A percentile compares a stretch with the other conserved stretches of the same genome.
Evolutionary conservation across 306 rosid species (phyloP).

Genomic region (Psophocarpus tetragonolobus): DNA sequence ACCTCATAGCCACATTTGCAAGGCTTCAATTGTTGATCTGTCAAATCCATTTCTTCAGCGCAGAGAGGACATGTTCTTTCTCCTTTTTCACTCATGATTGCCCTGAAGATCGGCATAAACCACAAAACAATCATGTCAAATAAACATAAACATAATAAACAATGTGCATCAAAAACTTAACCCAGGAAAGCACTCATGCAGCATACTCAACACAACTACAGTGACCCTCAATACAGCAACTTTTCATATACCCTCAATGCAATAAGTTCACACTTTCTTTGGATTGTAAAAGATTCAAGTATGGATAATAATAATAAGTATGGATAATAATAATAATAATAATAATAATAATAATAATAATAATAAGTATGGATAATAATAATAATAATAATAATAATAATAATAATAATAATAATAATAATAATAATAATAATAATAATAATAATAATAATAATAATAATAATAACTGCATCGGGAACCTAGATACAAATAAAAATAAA

Average conservation of each 20-base stretch:
- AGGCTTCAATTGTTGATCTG: constrained; percentile 99
- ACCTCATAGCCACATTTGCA: constrained; percentile 98
- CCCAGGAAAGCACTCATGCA: not conserved
- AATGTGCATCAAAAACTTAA: not conserved
- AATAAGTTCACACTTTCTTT: not conserved
- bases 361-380: not conserved
- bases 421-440: too few species aligned
- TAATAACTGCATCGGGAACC: not conserved
- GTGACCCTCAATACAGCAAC: too few species aligned
- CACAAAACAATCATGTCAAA: constrained; percentile 17
- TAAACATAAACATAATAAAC: constrained; percentile 8
- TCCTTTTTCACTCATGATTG: constrained; percentile 96
- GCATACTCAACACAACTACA: not conserved
- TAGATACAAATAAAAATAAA: not conserved
- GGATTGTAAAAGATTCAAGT: constrained; percentile 22
- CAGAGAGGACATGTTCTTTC: constrained; percentile 98
- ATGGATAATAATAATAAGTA: too few species aligned
- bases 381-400: not conserved
- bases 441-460: too few species aligned
- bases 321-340: too few species aligned
- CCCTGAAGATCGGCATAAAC: constrained; percentile 26
- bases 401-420: too few species aligned
- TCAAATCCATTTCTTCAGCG: constrained; percentile 98
- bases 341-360: too few species aligned
- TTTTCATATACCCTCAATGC: not conserved